These are phyloP conservation scores for Aspergillus indologenus DNA, from an alignment of 495 filamentous ascomycete genomes.

Conservation along the genomic window DNA sequence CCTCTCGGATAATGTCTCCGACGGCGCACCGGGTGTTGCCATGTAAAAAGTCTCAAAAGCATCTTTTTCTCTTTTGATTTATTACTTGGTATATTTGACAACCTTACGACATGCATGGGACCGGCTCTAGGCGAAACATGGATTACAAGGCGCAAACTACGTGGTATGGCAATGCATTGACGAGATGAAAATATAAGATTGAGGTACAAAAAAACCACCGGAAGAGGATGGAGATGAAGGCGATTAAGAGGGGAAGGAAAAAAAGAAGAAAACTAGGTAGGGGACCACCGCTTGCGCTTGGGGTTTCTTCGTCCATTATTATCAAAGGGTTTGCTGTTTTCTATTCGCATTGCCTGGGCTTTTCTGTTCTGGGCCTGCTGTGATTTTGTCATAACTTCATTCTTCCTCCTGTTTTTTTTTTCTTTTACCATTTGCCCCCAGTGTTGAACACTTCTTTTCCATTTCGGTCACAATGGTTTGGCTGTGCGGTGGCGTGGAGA, in stretches of 20 bases:
- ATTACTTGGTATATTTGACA: constrained; percentile 35
- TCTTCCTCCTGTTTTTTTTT: constrained; percentile 21
- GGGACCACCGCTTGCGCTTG: constrained; percentile 12
- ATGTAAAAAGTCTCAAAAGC: constrained; percentile 45
- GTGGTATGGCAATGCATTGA: constrained; percentile 25
- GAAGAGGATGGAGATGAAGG: constrained; percentile 2
- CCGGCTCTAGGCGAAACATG: constrained; percentile 46
- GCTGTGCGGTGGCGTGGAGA: constrained; percentile 38
- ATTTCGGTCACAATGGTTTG: constrained; percentile 27
- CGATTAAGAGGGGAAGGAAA: constrained; percentile 2
- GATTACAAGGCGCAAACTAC: constrained; percentile 45
- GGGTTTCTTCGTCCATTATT: constrained; percentile 33
- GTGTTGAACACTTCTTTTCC: constrained; percentile 26
- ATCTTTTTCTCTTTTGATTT: constrained; percentile 37
- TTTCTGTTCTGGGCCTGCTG: constrained; percentile 11
- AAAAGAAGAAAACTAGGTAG: constrained; percentile 6
- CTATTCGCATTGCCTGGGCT: constrained; percentile 17
- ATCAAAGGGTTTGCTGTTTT: constrained; percentile 22
- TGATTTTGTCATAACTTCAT: constrained; percentile 12
- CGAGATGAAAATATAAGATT: constrained; percentile 9
- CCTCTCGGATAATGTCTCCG: constrained; percentile 87
- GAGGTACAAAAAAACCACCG: constrained; percentile 13
- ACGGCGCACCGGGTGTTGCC: constrained; percentile 47
- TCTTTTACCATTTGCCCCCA: constrained; percentile 20
- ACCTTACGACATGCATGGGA: constrained; percentile 51